phyloP scores from a whole-genome alignment of 2,329 filamentous ascomycete genomes.

The Metarhizium sp. region DNA sequence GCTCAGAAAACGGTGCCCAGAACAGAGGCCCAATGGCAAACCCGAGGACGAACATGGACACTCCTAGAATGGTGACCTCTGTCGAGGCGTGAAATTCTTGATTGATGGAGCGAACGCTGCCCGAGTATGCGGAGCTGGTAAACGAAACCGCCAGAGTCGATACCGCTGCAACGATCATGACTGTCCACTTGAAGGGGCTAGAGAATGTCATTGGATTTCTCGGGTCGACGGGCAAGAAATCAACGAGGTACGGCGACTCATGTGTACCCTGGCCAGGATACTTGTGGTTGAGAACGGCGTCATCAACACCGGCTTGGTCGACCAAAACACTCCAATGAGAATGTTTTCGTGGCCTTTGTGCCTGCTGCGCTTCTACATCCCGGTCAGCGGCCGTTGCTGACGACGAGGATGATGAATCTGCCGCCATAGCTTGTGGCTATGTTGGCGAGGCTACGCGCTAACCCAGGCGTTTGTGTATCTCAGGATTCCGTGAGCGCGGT shows the following conservation, averaged over 20 bases:
- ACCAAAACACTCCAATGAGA: constrained; percentile 44
- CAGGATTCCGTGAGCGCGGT: background rate
- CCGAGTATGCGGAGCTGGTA: constrained; percentile 58
- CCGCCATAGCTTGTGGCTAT: constrained; percentile 4
- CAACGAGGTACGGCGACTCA: constrained; percentile 58
- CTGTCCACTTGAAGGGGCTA: constrained; percentile 51
- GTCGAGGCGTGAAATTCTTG: constrained; percentile 39
- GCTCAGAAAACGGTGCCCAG: constrained; percentile 57
- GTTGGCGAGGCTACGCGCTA: background rate
- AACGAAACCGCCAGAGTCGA: constrained; percentile 63
- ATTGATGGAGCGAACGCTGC: constrained; percentile 45
- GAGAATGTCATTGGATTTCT: constrained; percentile 57
- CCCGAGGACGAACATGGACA: constrained; percentile 56
- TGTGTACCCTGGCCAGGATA: constrained; percentile 55
- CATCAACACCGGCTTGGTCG: constrained; percentile 48
- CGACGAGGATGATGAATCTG: background rate
- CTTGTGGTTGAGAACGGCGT: constrained; percentile 42
- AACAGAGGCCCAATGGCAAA: constrained; percentile 53
- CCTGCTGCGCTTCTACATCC: constrained; percentile 33
- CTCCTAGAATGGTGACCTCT: constrained; percentile 49
- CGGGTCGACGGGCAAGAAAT: constrained; percentile 57
- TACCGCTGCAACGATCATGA: constrained; percentile 53
- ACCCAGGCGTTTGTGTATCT: background rate
- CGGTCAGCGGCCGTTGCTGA: constrained; percentile 21
- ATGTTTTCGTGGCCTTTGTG: constrained; percentile 17